These are phyloP conservation scores for Nakazawaea siamensis DNA, from an alignment of 805 yeast genomes.

Conservation along the genomic window DNA sequence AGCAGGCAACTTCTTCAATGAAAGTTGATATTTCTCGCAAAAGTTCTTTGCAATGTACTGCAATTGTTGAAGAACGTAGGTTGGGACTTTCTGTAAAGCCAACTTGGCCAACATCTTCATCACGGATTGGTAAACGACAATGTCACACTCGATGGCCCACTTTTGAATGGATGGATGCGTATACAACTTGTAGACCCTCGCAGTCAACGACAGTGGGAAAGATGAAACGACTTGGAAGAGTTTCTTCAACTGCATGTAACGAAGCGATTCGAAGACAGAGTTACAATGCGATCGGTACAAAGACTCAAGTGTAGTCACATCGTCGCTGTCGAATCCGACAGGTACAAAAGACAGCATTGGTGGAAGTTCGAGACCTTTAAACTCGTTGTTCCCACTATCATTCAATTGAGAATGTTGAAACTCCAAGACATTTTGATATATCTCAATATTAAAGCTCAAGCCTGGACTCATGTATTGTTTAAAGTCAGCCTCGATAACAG, in stretches of 20 bases:
- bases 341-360: background rate
- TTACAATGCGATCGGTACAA: constrained; percentile 59
- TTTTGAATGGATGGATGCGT: no score
- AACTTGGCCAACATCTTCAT: constrained; percentile 56
- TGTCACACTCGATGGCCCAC: constrained; percentile 69
- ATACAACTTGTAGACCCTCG: constrained; percentile 54
- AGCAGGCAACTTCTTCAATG: constrained; percentile 38
- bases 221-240: constrained; percentile 44
- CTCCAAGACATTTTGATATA: constrained; percentile 2
- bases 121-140: constrained; percentile 44
- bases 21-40: constrained; percentile 29
- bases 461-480: constrained; percentile 2
- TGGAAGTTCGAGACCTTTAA: background rate
- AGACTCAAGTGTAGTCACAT: constrained; percentile 29
- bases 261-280: constrained; percentile 52
- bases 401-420: background rate
- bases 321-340: background rate
- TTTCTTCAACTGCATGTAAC: constrained; percentile 59
- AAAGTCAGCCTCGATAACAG: constrained; percentile 2
- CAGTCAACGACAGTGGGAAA: constrained; percentile 47
- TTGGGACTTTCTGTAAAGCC: constrained; percentile 52
- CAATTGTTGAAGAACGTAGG: constrained; percentile 43
- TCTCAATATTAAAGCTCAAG: constrained; percentile 4
- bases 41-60: constrained; percentile 42
- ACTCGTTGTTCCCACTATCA: background rate